These are phyloP conservation scores for Salvia splendens DNA, from an alignment of 257 asterid genomes.

Conservation along the genomic window DNA sequence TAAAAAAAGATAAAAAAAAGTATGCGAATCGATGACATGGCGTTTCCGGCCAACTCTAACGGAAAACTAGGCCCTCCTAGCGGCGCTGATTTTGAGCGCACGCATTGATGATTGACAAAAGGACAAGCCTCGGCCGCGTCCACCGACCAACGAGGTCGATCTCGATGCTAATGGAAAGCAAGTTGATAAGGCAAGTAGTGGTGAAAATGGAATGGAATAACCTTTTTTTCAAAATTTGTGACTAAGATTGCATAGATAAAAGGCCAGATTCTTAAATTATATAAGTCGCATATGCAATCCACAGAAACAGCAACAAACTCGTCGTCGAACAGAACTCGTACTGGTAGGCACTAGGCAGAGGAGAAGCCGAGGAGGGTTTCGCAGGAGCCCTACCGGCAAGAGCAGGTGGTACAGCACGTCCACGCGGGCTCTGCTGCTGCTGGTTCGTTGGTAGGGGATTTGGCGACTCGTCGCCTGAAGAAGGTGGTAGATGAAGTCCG, in stretches of 20 bases:
- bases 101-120: background rate
- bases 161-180: no score
- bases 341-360: conserved; percentile 16
- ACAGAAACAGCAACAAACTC: conserved; percentile 43
- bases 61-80: background rate
- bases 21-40: no score
- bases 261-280: conserved; percentile 33
- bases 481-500: conserved; percentile 41
- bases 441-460: conserved; percentile 65
- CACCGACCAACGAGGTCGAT: background rate
- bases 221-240: conserved; percentile 13
- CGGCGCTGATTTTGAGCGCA: no score
- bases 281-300: conserved; percentile 32
- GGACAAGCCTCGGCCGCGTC: conserved; percentile 1
- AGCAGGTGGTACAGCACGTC: conserved; percentile 63
- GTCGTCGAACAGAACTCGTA: conserved; percentile 24
- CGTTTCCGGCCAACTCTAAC: background rate
- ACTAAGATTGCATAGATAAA: conserved; percentile 24
- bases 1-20: no score
- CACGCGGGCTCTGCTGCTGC: conserved; percentile 43
- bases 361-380: conserved; percentile 49
- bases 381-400: conserved; percentile 63
- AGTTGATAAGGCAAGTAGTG: background rate
- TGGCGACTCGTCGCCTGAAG: conserved; percentile 43
- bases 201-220: background rate